Conservation (phyloP, 1,284 basidiomycete species). For the Puccinia polysora region DNA sequence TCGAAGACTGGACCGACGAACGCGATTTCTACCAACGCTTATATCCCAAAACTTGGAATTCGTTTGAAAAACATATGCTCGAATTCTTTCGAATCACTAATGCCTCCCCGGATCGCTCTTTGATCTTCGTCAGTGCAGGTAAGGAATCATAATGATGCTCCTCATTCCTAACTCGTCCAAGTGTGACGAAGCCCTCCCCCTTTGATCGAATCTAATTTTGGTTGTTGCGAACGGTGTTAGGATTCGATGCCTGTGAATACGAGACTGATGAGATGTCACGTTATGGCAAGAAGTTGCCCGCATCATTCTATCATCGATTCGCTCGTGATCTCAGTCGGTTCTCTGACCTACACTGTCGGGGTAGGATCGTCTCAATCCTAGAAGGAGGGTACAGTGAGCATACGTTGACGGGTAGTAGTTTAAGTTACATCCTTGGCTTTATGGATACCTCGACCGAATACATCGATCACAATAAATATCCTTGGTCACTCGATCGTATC, state of each 20-base stretch:
- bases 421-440: slow-evolving; percentile 34
- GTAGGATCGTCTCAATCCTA: slow-evolving; percentile 50
- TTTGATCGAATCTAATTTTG: neutral
- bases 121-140: slow-evolving; percentile 43
- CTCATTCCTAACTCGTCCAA: slow-evolving; percentile 37
- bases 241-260: slow-evolving; percentile 51
- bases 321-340: slow-evolving; percentile 49
- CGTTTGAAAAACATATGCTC: slow-evolving; percentile 12
- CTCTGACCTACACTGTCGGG: slow-evolving; percentile 47
- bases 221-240: neutral
- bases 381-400: slow-evolving; percentile 53
- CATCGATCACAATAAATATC: too few species aligned
- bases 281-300: slow-evolving; percentile 52
- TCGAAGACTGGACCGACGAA: slow-evolving; percentile 41
- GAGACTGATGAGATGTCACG: slow-evolving; percentile 53
- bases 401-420: slow-evolving; percentile 48
- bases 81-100: slow-evolving; percentile 13
- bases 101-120: neutral
- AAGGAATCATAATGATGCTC: slow-evolving; percentile 6
- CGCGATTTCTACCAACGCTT: slow-evolving; percentile 41
- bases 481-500: too few species aligned
- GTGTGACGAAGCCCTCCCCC: neutral
- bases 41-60: slow-evolving; percentile 7
- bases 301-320: slow-evolving; percentile 51
- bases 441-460: neutral